Base-by-base conservation (phyloP, 805 yeast genomes). In the Candida ortonii region DNA sequence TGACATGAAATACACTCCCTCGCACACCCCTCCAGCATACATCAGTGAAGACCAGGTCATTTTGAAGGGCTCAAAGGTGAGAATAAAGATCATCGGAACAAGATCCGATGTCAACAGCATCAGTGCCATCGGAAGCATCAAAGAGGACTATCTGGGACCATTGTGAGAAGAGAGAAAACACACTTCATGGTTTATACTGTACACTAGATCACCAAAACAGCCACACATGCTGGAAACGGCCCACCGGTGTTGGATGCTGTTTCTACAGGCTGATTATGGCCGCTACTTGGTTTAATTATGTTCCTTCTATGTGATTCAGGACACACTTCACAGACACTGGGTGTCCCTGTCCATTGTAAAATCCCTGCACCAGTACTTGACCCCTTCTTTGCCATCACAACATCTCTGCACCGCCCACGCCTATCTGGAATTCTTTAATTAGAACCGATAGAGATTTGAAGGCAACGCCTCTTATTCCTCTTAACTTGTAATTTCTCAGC, bases 21-120 rank as follows among this genome's bases (percentile, higher is more conserved):
- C 94, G 14, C 89, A 96, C 21, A 89, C 90, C 51, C 98, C 98
- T 7, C 98, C 98, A n/a, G 95, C 97, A 6, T 93, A 87, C 60
- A 94, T 85, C 44, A 80, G 90, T 43, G 93, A 90, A 15, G 98
- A 93, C 51, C 97, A 90, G 65, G 81, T 86, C 44, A 87, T 93
- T 28, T 95, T 86, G 56, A 90, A 90, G 61, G 96, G 97, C 24
- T 80, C 95, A 35, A 78, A 90, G 49, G 93, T 93, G 21, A 76
- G 99, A 59, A 79, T 93, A 49, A 93, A 93, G 68, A 87, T 93
- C 28, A 96, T 90, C 34, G 98, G 97, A 64, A 93, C 96, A 18
- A 76, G 97, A 57, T 85, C 97, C 10, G 97, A 94, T 64, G 98
- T 93, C 10, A 93, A 95, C 54, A 90, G 93, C 52, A 90, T 93